Evolutionary conservation across 2,329 filamentous ascomycete species (phyloP).

Genomic region (Myriosclerotinia duriaeana): DNA sequence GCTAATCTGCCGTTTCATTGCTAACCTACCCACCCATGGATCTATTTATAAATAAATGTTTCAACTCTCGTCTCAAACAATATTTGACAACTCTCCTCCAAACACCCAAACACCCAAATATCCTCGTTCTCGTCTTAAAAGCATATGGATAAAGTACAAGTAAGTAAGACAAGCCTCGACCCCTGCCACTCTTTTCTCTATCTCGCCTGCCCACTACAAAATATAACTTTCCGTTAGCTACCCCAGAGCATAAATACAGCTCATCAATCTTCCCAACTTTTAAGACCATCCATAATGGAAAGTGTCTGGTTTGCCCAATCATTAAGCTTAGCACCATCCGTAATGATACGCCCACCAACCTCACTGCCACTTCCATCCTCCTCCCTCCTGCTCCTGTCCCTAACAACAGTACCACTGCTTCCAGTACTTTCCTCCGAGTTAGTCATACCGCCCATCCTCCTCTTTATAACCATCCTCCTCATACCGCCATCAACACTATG

Average conservation of each 20-base stretch:
- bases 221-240: neutral
- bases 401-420: slow-evolving; percentile 35
- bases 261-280: slow-evolving; percentile 7
- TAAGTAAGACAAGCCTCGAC: neutral
- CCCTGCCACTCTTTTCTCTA: too few relatives aligned
- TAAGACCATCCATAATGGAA: slow-evolving; percentile 12
- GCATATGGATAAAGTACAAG: neutral
- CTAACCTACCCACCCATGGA: too few relatives aligned
- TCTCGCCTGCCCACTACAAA: neutral
- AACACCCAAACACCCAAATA: neutral
- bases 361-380: slow-evolving; percentile 24
- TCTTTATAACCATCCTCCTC: slow-evolving; percentile 21
- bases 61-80: neutral
- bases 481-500: slow-evolving; percentile 21
- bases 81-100: neutral
- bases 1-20: neutral
- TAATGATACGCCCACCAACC: neutral
- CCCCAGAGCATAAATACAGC: neutral
- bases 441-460: slow-evolving; percentile 29
- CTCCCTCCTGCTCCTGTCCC: slow-evolving; percentile 20
- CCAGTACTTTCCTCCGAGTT: slow-evolving; percentile 31
- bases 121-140: neutral
- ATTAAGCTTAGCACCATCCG: slow-evolving; percentile 26
- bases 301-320: slow-evolving; percentile 23
- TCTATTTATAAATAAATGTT: slow-evolving; percentile 1